Conservation (phyloP, 495 filamentous ascomycete genomes). For the Aspergillus egyptiacus region DNA sequence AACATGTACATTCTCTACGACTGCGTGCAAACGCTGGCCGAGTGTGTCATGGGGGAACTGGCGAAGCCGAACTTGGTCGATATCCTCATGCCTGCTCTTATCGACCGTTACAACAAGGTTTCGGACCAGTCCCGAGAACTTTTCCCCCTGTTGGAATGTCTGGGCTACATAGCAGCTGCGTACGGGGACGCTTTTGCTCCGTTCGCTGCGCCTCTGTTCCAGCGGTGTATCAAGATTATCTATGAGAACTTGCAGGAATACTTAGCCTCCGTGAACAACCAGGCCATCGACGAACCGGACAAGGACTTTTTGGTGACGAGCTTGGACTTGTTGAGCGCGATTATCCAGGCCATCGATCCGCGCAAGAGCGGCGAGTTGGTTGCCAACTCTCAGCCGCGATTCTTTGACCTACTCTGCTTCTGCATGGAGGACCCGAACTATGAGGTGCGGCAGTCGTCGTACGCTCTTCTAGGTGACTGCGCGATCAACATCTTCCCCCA, state of each 20-base stretch:
- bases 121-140: constrained; percentile 87
- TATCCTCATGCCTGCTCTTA: constrained; percentile 90
- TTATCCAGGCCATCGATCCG: constrained; percentile 85
- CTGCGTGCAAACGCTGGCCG: constrained; percentile 94
- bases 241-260: constrained; percentile 81
- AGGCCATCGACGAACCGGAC: constrained; percentile 72
- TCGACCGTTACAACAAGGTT: constrained; percentile 82
- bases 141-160: constrained; percentile 88
- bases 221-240: constrained; percentile 82
- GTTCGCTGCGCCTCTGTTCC: constrained; percentile 78
- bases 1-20: constrained; percentile 99
- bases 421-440: constrained; percentile 92
- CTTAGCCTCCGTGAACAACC: constrained; percentile 56
- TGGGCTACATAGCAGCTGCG: constrained; percentile 89
- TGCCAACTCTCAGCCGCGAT: constrained; percentile 62
- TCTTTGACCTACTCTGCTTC: constrained; percentile 84
- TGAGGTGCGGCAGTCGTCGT: constrained; percentile 93
- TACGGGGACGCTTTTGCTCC: constrained; percentile 76
- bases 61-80: constrained; percentile 70
- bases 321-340: constrained; percentile 86
- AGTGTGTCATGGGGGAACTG: constrained; percentile 77
- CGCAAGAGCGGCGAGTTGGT: constrained; percentile 70
- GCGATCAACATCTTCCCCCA: constrained; percentile 91
- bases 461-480: constrained; percentile 92
- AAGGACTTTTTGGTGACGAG: constrained; percentile 98